Conservation (phyloP, 805 yeast species). For the Kuraishia hungarica region DNA sequence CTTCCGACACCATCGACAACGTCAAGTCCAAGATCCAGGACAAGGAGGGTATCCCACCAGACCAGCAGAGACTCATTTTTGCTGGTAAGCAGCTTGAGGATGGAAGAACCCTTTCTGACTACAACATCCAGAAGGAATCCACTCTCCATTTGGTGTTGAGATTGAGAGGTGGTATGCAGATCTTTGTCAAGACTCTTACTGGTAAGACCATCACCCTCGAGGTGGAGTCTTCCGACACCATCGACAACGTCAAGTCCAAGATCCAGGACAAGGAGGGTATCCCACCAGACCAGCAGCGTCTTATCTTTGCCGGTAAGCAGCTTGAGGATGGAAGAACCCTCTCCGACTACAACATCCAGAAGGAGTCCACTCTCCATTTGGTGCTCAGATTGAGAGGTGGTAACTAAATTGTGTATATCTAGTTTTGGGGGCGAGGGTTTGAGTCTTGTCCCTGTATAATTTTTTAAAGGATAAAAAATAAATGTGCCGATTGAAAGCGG, state of each 20-base stretch:
- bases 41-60: slow-evolving; percentile 37
- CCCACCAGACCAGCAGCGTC: slow-evolving; percentile 97
- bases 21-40: slow-evolving; percentile 35
- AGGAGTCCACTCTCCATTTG: slow-evolving; percentile 93
- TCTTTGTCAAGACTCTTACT: slow-evolving; percentile 46
- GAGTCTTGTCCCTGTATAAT: neutral
- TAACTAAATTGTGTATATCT: neutral
- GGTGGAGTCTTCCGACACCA: slow-evolving; percentile 96
- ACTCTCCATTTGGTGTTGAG: slow-evolving; percentile 76
- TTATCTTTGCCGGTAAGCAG: slow-evolving; percentile 96
- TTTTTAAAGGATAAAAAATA: neutral
- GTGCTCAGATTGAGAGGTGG: slow-evolving; percentile 98
- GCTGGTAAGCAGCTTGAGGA: slow-evolving; percentile 41
- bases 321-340: slow-evolving; percentile 94
- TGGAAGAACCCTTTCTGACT: slow-evolving; percentile 95
- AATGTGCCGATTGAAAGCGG: neutral
- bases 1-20: slow-evolving; percentile 35
- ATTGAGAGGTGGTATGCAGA: slow-evolving; percentile 82
- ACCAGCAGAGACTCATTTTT: slow-evolving; percentile 34
- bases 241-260: slow-evolving; percentile 94
- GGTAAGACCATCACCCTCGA: slow-evolving; percentile 77
- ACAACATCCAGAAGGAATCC: slow-evolving; percentile 39
- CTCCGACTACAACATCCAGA: slow-evolving; percentile 96
- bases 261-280: slow-evolving; percentile 97
- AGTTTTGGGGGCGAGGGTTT: neutral